A percentile compares a stretch with the other conserved stretches of the same genome.
These are phyloP conservation scores for Ophiostoma sp. DNA, from an alignment of 2,329 filamentous ascomycete genomes.

Conservation along the genomic window DNA sequence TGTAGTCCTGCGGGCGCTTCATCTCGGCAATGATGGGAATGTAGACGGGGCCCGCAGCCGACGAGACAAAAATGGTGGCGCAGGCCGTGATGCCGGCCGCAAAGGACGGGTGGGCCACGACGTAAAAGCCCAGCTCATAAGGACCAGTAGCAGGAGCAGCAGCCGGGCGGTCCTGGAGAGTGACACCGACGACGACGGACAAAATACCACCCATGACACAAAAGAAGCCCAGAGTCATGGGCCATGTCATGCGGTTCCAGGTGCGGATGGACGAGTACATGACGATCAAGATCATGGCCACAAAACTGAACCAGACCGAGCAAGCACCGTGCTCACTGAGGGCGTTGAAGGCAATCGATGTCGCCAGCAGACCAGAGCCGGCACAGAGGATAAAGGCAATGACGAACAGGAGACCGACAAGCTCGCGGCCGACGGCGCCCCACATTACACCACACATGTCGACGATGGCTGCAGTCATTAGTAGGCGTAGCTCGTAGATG, in stretches of 20 bases:
- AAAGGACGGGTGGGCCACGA: constrained; percentile 54
- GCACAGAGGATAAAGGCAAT: constrained; percentile 50
- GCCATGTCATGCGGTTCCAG: constrained; percentile 52
- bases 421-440: constrained; percentile 54
- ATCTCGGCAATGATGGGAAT: constrained; percentile 67
- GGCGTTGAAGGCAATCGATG: constrained; percentile 63
- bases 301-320: constrained; percentile 51
- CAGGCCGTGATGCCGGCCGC: constrained; percentile 58
- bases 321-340: constrained; percentile 40
- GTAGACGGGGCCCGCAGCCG: constrained; percentile 56
- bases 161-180: constrained; percentile 41
- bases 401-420: constrained; percentile 55
- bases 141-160: constrained; percentile 40
- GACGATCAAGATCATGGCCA: constrained; percentile 49
- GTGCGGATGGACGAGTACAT: constrained; percentile 51
- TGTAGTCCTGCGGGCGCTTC: constrained; percentile 58
- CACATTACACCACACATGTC: constrained; percentile 58
- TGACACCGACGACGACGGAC: constrained; percentile 50
- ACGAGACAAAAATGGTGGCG: constrained; percentile 57
- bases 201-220: constrained; percentile 61
- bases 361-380: constrained; percentile 57
- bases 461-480: constrained; percentile 35
- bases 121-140: constrained; percentile 48
- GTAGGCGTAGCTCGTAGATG: neutral
- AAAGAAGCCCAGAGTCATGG: constrained; percentile 44